Evolutionary conservation across 2,329 filamentous ascomycete species (phyloP).

Genomic region (Colletotrichum sp.): DNA sequence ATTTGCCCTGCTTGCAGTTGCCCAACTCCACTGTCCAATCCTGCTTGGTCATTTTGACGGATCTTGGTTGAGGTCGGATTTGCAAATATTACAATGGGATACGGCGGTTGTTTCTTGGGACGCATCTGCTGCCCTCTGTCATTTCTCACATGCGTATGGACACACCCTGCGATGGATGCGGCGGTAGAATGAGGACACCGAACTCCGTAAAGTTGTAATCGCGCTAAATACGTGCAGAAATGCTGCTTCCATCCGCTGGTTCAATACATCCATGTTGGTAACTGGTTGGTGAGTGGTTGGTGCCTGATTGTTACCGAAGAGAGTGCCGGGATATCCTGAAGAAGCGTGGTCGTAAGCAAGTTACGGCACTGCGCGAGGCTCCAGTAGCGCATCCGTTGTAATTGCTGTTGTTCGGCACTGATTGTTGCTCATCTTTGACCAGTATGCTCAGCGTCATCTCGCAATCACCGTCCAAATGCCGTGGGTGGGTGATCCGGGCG

Average conservation of each 20-base stretch:
- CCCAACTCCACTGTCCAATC: not conserved
- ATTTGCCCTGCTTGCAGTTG: not conserved
- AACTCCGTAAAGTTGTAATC: not conserved
- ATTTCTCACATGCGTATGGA: not conserved
- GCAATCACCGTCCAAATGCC: not conserved
- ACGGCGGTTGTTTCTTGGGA: not conserved
- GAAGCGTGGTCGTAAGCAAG: not conserved
- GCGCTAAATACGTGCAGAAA: not conserved
- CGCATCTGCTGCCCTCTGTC: not conserved
- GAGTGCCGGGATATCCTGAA: not conserved
- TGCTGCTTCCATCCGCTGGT: not conserved
- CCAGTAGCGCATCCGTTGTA: not conserved
- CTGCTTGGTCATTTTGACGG: not conserved
- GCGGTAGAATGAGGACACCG: not conserved
- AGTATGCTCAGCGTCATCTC: not conserved
- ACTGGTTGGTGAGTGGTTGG: not conserved
- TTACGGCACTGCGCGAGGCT: not conserved
- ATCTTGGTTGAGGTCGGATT: not conserved
- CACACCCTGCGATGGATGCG: not conserved
- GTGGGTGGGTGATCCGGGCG: not conserved
- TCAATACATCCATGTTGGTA: not conserved
- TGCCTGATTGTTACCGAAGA: not conserved
- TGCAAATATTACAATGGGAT: not conserved
- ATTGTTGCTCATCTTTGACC: not conserved
- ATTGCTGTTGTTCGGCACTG: not conserved